A percentile compares a stretch with the other conserved stretches of the same genome.
phyloP scores from a whole-genome alignment of 352 stramenopile genomes.

The Globisporangium heterothallicum region DNA sequence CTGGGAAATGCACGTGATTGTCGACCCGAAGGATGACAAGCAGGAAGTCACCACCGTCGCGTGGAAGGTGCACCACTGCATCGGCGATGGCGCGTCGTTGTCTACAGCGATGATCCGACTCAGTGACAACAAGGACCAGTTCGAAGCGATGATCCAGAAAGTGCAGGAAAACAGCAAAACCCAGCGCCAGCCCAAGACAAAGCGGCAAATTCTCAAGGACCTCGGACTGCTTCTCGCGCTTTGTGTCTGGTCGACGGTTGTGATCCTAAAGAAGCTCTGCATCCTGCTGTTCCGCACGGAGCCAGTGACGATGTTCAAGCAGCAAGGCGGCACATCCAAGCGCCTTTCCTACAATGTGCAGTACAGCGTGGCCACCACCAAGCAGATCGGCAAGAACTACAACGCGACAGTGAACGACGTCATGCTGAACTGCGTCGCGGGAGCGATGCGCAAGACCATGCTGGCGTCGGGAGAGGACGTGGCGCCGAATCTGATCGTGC shows the following conservation, averaged over 20 bases:
- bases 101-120: slow-evolving; percentile 58
- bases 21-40: slow-evolving; percentile 22
- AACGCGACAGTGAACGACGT: slow-evolving; percentile 75
- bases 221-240: slow-evolving; percentile 25
- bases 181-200: slow-evolving; percentile 12
- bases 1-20: slow-evolving; percentile 71
- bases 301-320: slow-evolving; percentile 63
- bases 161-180: slow-evolving; percentile 25
- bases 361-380: slow-evolving; percentile 68
- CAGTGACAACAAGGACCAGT: slow-evolving; percentile 63
- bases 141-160: slow-evolving; percentile 58
- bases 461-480: slow-evolving; percentile 30
- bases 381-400: slow-evolving; percentile 64
- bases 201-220: slow-evolving; percentile 21
- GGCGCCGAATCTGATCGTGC: slow-evolving; percentile 42
- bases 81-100: slow-evolving; percentile 68
- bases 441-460: slow-evolving; percentile 70
- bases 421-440: slow-evolving; percentile 72
- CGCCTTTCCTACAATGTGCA: slow-evolving; percentile 64
- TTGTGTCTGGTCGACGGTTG: slow-evolving; percentile 46
- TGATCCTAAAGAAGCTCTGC: slow-evolving; percentile 51
- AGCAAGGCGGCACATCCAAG: slow-evolving; percentile 48
- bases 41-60: slow-evolving; percentile 36
- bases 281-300: slow-evolving; percentile 46
- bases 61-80: slow-evolving; percentile 77